Evolutionary conservation across 2,329 filamentous ascomycete genomes (phyloP).

Genomic region (Trichoderma asperellum): DNA sequence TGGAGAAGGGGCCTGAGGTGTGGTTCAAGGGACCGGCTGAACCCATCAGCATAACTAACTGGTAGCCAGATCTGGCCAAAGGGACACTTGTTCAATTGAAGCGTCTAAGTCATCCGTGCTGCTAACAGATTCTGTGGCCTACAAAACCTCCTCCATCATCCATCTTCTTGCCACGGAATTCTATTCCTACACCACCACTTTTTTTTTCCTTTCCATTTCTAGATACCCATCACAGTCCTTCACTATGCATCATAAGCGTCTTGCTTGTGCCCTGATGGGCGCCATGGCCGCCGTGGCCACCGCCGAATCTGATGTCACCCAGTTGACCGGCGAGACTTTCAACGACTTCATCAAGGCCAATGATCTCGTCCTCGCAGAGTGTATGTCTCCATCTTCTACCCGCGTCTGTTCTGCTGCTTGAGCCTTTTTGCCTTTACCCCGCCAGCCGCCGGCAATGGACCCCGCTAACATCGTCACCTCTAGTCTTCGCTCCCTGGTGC

Average conservation of each 20-base stretch:
- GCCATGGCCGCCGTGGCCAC: slow-evolving; percentile 61
- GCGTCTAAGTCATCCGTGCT: slow-evolving; percentile 29
- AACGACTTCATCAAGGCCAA: slow-evolving; percentile 82
- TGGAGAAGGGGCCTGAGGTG: slow-evolving; percentile 10
- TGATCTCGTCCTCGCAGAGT: slow-evolving; percentile 91
- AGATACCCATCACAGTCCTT: slow-evolving; percentile 30
- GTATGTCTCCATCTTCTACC: slow-evolving; percentile 56
- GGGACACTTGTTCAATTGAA: slow-evolving; percentile 53
- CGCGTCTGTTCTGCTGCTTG: background rate
- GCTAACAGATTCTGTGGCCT: slow-evolving; percentile 31
- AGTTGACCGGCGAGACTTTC: slow-evolving; percentile 86
- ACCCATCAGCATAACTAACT: background rate
- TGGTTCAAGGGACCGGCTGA: slow-evolving; percentile 18
- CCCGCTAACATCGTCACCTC: slow-evolving; percentile 42
- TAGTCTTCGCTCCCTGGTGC: slow-evolving; percentile 95
- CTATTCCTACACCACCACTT: slow-evolving; percentile 31
- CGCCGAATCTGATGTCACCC: slow-evolving; percentile 78
- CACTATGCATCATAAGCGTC: slow-evolving; percentile 55
- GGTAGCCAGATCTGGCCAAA: slow-evolving; percentile 35
- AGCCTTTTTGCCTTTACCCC: background rate
- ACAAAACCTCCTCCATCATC: slow-evolving; percentile 43
- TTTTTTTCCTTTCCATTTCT: slow-evolving; percentile 4
- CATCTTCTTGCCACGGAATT: slow-evolving; percentile 34
- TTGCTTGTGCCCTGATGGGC: slow-evolving; percentile 59
- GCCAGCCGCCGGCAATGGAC: slow-evolving; percentile 1